A percentile compares a stretch with the other conserved stretches of the same genome.
phyloP scores from a whole-genome alignment of 768 basidiomycete species.

The Pleurotus platypus region DNA sequence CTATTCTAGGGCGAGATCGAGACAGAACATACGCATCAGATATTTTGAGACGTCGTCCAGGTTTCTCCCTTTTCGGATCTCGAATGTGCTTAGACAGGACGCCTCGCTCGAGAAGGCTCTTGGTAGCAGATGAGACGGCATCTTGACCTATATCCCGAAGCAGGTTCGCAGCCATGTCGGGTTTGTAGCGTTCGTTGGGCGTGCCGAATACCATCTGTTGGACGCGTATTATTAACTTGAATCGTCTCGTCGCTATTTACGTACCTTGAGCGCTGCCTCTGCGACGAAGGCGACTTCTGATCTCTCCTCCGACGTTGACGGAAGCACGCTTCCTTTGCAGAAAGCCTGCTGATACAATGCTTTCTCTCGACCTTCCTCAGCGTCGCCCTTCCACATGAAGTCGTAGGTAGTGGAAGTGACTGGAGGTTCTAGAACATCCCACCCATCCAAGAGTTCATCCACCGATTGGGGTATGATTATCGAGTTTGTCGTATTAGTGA shows the following conservation, averaged over 20 bases:
- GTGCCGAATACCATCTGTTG: conserved; percentile 75
- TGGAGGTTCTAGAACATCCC: conserved; percentile 46
- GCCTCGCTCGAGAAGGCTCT: conserved; percentile 58
- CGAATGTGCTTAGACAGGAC: conserved; percentile 65
- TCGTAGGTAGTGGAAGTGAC: conserved; percentile 53
- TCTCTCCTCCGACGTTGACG: conserved; percentile 15
- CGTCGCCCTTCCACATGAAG: conserved; percentile 67
- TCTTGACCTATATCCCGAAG: conserved; percentile 56
- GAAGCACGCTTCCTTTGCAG: conserved; percentile 36
- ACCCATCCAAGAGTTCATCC: conserved; percentile 39
- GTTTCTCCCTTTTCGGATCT: conserved; percentile 58
- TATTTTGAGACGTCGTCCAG: conserved; percentile 74
- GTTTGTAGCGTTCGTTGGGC: conserved; percentile 64
- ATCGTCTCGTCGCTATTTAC: background rate
- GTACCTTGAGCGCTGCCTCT: conserved; percentile 71
- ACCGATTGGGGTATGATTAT: conserved; percentile 38
- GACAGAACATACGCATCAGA: conserved; percentile 55
- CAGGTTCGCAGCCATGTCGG: conserved; percentile 52
- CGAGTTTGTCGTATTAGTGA: conserved; percentile 38
- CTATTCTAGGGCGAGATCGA: background rate
- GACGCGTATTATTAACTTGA: too few species aligned
- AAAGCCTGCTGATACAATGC: conserved; percentile 57
- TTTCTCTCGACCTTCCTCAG: conserved; percentile 77
- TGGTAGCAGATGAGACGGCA: conserved; percentile 50
- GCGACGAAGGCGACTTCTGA: conserved; percentile 48